Percentiles rank a stretch among this genome's conserved stretches.
Conservation (phyloP, 768 basidiomycete species). For the Psilocybe sp. region DNA sequence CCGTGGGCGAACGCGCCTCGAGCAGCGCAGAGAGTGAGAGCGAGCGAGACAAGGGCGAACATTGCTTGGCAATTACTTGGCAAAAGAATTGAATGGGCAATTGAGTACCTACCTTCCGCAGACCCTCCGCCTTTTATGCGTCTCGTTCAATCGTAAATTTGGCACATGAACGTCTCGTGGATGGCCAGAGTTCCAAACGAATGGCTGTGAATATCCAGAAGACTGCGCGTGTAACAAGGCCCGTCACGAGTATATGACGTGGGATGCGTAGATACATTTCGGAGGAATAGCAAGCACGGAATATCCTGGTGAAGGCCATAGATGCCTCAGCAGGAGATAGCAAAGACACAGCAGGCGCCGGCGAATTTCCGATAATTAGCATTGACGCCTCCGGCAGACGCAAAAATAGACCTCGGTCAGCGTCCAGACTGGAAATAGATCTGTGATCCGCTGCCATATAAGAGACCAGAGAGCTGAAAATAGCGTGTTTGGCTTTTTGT, state of each 20-base stretch:
- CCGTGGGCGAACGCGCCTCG: slow-evolving; percentile 35
- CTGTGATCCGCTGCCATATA: background rate
- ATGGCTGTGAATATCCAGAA: background rate
- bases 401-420: background rate
- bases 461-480: background rate
- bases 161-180: slow-evolving; percentile 17
- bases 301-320: background rate
- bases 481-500: slow-evolving; percentile 6
- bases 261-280: background rate
- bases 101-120: slow-evolving; percentile 6
- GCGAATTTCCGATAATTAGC: slow-evolving; percentile 19
- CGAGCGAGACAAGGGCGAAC: slow-evolving; percentile 26
- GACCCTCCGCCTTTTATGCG: slow-evolving; percentile 15
- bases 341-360: slow-evolving; percentile 4
- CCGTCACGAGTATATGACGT: too few relatives aligned
- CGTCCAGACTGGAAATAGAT: background rate
- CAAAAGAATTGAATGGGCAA: slow-evolving; percentile 7
- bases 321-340: background rate
- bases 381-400: background rate
- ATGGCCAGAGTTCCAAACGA: slow-evolving; percentile 8
- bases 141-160: slow-evolving; percentile 9
- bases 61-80: slow-evolving; percentile 15
- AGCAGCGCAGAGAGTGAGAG: slow-evolving; percentile 26
- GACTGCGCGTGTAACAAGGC: too few relatives aligned
- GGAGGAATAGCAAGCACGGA: slow-evolving; percentile 1